Evolutionary conservation across 192 early-diverging fungal genomes (phyloP), one percentile per base, ranked within the genome.

Genomic region (Coemansia sp.): DNA sequence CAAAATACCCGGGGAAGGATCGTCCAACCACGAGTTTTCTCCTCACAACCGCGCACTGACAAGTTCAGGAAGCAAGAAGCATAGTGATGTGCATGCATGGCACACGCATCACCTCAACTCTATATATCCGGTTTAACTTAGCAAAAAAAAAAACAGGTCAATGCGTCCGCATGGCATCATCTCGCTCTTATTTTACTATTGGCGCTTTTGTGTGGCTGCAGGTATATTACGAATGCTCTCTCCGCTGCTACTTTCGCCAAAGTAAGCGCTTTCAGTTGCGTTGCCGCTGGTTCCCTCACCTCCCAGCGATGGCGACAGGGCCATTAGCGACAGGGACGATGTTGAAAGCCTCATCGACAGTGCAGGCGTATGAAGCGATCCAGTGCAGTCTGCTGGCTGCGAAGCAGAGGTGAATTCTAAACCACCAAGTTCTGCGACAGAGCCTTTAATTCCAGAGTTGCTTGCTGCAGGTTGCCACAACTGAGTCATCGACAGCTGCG

Each of bases 291-390:
- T 18, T 18, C 3, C 43, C 51, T 59, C n/a, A 29, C 49, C 66
- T 59, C 55, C 55, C 26, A 33, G 48, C 13, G 64, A 72, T 2
- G 70, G 70, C 21, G 70, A 66, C 58, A 72, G 61, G 6, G 69
- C 69, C 28, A 81, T n/a, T 37, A 72, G 67, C 37, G 73, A 75
- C 63, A 72, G 59, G 16, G 73, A 75, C 39, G 79, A 75, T 4
- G 79, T 63, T n/a, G 79, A 81, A 26, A 67, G 67, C 9, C 70
- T 70, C 2, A 67, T 67, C 28, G 79, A 81, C 35, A 72, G 69
- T 10, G 72, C 70, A 7, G 79, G 79, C n/a, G 79, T 81, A 26
- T 72, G 68, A 23, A 81, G 67, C 12, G 67, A 63, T 5, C 68
- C 72, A 12, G 58, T 58, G 57, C 62, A 65, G 58, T 75, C 68